Evolutionary conservation across 768 basidiomycete genomes (phyloP).

Genomic region (Suillus subluteus): DNA sequence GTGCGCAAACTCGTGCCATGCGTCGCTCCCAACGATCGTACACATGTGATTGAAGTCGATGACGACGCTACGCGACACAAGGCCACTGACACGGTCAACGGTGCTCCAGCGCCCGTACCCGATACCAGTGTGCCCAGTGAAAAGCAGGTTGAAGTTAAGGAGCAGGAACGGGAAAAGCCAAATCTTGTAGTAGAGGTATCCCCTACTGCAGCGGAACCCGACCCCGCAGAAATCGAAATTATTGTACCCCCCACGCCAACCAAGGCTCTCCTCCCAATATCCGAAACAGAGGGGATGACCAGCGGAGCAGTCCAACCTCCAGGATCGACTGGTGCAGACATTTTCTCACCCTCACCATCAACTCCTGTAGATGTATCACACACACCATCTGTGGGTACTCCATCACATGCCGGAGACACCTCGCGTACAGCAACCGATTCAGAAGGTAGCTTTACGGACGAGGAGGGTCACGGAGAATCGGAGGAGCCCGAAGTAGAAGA

Average conservation of each 20-base stretch:
- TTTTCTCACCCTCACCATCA: constrained; percentile 31
- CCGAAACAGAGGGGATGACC: constrained; percentile 86
- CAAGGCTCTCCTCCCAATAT: constrained; percentile 49
- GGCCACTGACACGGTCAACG: constrained; percentile 22
- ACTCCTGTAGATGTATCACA: constrained; percentile 28
- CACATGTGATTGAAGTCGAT: constrained; percentile 50
- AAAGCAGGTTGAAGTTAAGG: constrained; percentile 33
- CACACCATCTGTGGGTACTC: constrained; percentile 27
- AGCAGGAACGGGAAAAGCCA: constrained; percentile 45
- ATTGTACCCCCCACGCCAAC: constrained; percentile 54
- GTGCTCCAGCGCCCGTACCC: constrained; percentile 23
- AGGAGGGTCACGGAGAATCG: constrained; percentile 69
- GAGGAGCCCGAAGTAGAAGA: constrained; percentile 69
- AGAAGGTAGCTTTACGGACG: constrained; percentile 53
- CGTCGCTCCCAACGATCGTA: constrained; percentile 51
- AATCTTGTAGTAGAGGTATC: constrained; percentile 28
- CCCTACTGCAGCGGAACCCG: constrained; percentile 23
- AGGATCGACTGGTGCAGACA: constrained; percentile 66
- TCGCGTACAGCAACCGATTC: constrained; percentile 38
- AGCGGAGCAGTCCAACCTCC: constrained; percentile 93
- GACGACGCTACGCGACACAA: constrained; percentile 24
- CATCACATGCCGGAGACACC: constrained; percentile 32
- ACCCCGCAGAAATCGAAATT: constrained; percentile 39
- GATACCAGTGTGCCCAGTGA: constrained; percentile 29
- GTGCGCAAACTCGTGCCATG: constrained; percentile 70